Evolutionary conservation across 73 alveolate species (phyloP).

Genomic region (Paramecium bursaria): DNA sequence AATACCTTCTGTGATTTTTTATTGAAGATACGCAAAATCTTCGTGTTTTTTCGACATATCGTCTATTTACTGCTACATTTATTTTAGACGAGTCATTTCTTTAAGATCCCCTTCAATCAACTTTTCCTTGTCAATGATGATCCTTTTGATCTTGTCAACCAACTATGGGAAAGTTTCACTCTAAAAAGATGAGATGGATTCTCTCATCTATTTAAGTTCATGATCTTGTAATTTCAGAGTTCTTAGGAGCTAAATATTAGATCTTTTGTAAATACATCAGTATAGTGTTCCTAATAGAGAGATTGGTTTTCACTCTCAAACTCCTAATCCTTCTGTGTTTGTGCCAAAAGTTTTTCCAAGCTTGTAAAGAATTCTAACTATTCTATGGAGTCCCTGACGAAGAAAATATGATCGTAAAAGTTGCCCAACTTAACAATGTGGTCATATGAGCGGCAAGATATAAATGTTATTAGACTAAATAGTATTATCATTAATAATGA

Average conservation of each 20-base stretch:
- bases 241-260: not conserved
- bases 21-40: constrained; percentile 9
- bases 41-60: not conserved
- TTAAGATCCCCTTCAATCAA: constrained; percentile 20
- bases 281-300: constrained; percentile 31
- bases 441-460: too few relatives aligned
- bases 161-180: constrained; percentile 16
- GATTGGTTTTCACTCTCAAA: constrained; percentile 27
- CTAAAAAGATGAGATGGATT: not conserved
- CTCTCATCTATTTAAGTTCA: not conserved
- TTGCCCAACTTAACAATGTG: too few relatives aligned
- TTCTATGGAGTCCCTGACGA: constrained; percentile 5
- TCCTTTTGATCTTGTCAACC: not conserved
- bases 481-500: too few relatives aligned
- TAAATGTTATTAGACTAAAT: too few relatives aligned
- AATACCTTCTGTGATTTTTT: constrained; percentile 41
- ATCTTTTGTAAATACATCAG: constrained; percentile 18
- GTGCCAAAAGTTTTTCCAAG: constrained; percentile 16
- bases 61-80: not conserved
- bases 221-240: not conserved
- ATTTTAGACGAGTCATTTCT: constrained; percentile 34
- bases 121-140: constrained; percentile 43
- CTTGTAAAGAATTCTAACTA: constrained; percentile 33
- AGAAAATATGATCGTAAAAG: too few relatives aligned
- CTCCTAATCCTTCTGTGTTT: constrained; percentile 2